phyloP scores from a whole-genome alignment of 768 basidiomycete genomes.

The Boletellus emodensis region DNA sequence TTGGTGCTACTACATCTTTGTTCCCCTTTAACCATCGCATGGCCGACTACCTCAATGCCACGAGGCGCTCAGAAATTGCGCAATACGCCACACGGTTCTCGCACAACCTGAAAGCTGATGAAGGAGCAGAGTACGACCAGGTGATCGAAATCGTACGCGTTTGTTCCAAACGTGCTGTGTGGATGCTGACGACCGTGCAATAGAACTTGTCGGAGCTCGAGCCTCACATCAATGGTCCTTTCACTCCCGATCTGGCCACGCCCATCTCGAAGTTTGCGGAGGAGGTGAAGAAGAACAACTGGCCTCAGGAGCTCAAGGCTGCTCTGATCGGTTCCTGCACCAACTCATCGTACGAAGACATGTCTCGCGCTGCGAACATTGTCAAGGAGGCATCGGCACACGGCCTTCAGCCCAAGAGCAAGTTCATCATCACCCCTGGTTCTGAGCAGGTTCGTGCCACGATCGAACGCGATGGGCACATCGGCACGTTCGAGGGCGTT shows the following conservation, averaged over 20 bases:
- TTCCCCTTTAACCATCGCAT: slow-evolving; percentile 99
- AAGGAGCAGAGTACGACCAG: slow-evolving; percentile 90
- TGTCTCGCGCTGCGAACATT: slow-evolving; percentile 95
- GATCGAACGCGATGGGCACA: slow-evolving; percentile 93
- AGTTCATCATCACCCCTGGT: slow-evolving; percentile 98
- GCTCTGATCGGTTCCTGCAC: slow-evolving; percentile 99
- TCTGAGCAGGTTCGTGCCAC: slow-evolving; percentile 98
- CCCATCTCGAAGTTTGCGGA: slow-evolving; percentile 94
- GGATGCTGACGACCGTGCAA: not conserved
- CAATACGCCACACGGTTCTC: slow-evolving; percentile 84
- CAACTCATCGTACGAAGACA: slow-evolving; percentile 99
- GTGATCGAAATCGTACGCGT: slow-evolving; percentile 80
- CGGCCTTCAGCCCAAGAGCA: slow-evolving; percentile 84
- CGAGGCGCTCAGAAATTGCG: slow-evolving; percentile 84
- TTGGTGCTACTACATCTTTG: slow-evolving; percentile 96
- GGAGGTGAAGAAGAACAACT: slow-evolving; percentile 90
- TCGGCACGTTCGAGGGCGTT: slow-evolving; percentile 78
- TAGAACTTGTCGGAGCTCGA: slow-evolving; percentile 96
- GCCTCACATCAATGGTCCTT: slow-evolving; percentile 99
- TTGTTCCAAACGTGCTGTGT: not conserved
- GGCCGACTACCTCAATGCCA: slow-evolving; percentile 92
- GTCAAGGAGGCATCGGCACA: slow-evolving; percentile 84
- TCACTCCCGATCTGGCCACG: slow-evolving; percentile 99
- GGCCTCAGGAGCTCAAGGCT: slow-evolving; percentile 97
- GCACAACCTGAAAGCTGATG: slow-evolving; percentile 86